phyloP scores from a whole-genome alignment of 352 stramenopile species.

The Pythium sukuiense region DNA sequence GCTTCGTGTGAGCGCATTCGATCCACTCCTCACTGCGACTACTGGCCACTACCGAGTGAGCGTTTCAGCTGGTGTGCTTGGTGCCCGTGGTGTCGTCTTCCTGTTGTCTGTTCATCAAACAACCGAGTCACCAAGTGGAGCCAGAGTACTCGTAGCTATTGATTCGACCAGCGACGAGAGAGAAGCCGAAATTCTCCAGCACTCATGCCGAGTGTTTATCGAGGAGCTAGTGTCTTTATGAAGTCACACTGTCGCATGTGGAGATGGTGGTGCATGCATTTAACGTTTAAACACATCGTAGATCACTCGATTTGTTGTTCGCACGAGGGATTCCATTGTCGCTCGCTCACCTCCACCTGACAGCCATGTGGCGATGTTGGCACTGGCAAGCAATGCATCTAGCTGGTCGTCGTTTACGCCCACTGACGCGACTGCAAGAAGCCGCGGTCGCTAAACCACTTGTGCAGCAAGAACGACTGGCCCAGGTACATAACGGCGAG shows the following conservation, averaged over 20 bases:
- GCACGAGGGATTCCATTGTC: conserved; percentile 8
- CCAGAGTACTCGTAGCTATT: neutral
- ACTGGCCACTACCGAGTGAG: conserved; percentile 50
- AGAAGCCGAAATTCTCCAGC: neutral
- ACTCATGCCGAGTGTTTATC: neutral
- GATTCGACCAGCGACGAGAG: neutral
- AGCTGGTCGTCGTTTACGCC: conserved; percentile 34
- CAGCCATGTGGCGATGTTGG: neutral
- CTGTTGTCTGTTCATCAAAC: conserved; percentile 5
- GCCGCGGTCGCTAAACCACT: conserved; percentile 82
- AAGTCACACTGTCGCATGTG: neutral
- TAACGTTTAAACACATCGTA: neutral
- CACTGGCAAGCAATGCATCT: neutral
- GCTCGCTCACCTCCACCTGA: neutral
- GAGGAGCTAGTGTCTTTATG: conserved; percentile 16
- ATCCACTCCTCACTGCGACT: conserved; percentile 47
- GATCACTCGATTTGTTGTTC: neutral
- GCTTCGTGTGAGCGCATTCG: conserved; percentile 53
- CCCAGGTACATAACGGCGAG: conserved; percentile 70
- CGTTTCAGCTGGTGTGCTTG: conserved; percentile 2
- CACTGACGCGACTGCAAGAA: conserved; percentile 72
- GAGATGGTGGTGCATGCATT: neutral
- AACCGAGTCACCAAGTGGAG: conserved; percentile 1
- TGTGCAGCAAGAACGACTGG: conserved; percentile 80
- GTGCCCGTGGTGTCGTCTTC: neutral